Evolutionary conservation across 768 basidiomycete genomes (phyloP), one percentile per base, ranked within the genome.

Genomic region (Gloeopeniophorella convolvens): DNA sequence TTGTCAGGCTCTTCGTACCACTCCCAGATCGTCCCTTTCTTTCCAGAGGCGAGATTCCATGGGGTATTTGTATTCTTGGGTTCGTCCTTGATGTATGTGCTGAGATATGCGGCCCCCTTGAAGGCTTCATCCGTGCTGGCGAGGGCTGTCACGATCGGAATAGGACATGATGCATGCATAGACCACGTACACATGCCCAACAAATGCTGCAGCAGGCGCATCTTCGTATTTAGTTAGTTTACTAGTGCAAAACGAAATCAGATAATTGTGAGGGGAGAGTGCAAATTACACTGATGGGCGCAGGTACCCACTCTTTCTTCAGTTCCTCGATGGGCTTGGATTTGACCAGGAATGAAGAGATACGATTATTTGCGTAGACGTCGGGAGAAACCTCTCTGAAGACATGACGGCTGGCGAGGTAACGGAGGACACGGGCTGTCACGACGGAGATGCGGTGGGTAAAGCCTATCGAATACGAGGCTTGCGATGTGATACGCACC

Each of bases 361-460:
- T 60, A 7, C 69, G 66, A 40, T 68, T 74, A 50, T 71, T 67
- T 2, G 68, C 62, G 48, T 70, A 74, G 7, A 68, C 63, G 49
- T 72, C 56, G 0, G 70, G 70, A 15, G 42, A 48, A 15, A 70
- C 51, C 46, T 73, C 72, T 16, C 52, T 56, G 51, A 70, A 74
- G 48, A 73, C 58, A 50, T 72, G 70, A 41, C 66, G 61, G 1
- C 65, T 67, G 8, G 69, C 69, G 5, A 73, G 65, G 33, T 63
- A 65, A 20, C 72, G 67, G 9, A 74, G 54, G 44, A 69, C 58
- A 10, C 70, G 70, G 18, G 61, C 69, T 72, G 43, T 13, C n/a
- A n/a, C n/a, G n/a, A n/a, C n/a, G n/a, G n/a, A n/a, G n/a, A 20
- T 5, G 28, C 11, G 30, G 30, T 18, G 13, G 20, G n/a, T n/a